Evolutionary conservation across 352 stramenopile genomes (phyloP).

Genomic region (Albugo candida): DNA sequence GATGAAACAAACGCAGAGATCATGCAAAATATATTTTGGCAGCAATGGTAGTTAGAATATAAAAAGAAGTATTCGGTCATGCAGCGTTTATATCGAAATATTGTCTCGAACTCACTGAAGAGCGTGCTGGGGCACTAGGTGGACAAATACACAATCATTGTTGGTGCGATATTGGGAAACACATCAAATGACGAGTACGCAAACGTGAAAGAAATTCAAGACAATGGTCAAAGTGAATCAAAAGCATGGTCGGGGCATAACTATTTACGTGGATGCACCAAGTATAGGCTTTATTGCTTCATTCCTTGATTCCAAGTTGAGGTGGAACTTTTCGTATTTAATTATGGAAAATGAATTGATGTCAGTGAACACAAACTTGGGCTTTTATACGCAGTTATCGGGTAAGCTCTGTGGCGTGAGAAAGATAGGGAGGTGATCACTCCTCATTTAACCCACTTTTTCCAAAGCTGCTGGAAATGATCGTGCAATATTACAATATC

Average conservation of each 20-base stretch:
- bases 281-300: conserved; percentile 25
- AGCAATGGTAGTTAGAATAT: not conserved
- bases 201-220: conserved; percentile 21
- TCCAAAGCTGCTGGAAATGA: too few species aligned
- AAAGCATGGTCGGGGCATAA: conserved; percentile 18
- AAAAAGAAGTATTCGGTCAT: too few species aligned
- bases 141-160: conserved; percentile 28
- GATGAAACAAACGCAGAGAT: too few species aligned
- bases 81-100: conserved; percentile 9
- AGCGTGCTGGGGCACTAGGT: conserved; percentile 14
- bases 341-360: too few species aligned
- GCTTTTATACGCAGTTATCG: too few species aligned
- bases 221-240: conserved; percentile 14
- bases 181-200: conserved; percentile 31
- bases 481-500: too few species aligned
- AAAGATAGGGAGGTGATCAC: too few species aligned
- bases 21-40: too few species aligned
- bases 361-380: too few species aligned
- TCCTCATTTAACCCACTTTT: too few species aligned
- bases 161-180: conserved; percentile 20
- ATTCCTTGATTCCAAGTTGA: conserved; percentile 15
- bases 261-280: conserved; percentile 25
- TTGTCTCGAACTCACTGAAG: conserved; percentile 13
- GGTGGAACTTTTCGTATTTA: conserved; percentile 17
- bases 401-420: too few species aligned